Base-by-base conservation (phyloP, 441 rosid genomes). In the Pelargonium fulgidum region DNA sequence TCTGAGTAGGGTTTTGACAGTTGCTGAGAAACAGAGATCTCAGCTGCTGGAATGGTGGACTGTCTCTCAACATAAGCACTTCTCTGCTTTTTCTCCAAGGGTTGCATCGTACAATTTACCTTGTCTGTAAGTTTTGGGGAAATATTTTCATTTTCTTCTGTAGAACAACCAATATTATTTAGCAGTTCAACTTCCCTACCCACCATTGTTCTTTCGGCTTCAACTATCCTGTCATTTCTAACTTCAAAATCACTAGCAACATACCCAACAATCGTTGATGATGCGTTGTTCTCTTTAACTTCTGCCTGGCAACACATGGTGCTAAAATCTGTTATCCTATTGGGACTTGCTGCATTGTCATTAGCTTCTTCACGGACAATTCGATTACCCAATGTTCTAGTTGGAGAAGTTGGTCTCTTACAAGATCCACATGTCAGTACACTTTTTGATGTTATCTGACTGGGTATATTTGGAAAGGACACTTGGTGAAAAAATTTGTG, bases 1-100 rank as follows among this genome's bases (percentile, higher is more conserved):
- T 69, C 74, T 62, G 76, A 70, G 56, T 79, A 73, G 59, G 82
- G 68, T 64, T 78, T 76, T 41, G 68, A 42, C 13, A 68, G 76
- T 62, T 72, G 77, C 79, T 80, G 75, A 17, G 59, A 48, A 67
- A 73, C 69, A 64, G 80, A 64, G 67, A 61, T 64, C 65, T 70
- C 79, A 45, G 50, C 17, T 69, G 41, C 66, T 7, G 68, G 68
- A 54, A 68, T 56, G 36, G 59, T 47, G 17, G 66, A 76, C 74
- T 76, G 70, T 29, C 44, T 44, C 58, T 76, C 76, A 12, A 47
- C 75, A 6, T 62, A 72, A 69, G 54, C 29, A 68, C 54, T 70
- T 63, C 33, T 29, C 17, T 70, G 73, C 72, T 76, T 74, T 64
- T 70, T 66, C 68, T 65, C 70, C 72, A 72, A 64, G 59, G 71